Base-by-base conservation (phyloP, 257 asterid genomes). In the Solanum pinnatisectum region DNA sequence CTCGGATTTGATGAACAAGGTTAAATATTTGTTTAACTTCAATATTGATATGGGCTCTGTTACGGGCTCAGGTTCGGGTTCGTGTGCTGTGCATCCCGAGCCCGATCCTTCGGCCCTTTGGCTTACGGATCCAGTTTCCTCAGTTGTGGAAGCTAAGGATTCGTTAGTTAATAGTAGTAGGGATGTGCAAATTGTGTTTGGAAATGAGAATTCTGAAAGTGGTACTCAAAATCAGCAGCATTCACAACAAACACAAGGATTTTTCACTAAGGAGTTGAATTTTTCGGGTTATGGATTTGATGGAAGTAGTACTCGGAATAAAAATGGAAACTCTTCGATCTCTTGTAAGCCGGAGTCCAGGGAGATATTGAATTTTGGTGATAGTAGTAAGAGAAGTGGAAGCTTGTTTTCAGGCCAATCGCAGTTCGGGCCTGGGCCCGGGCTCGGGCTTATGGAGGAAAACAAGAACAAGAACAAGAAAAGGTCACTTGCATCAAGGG, bases 1-100 rank as follows among this genome's bases (percentile, higher is more conserved):
- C 88, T 88, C 93, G 6, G 98, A 95, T 93, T 92, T 96, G 87
- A 91, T 94, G 98, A 94, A 92, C 83, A 94, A 94, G 95, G 98
- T 95, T 74, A 90, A 94, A 70, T 84, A 89, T 25, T 84, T 96
- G 27, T 96, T 96, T 88, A 93, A 92, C 88, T 96, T 96, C 87
- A 92, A 92, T 72, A 91, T 83, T 59, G 95, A 92, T 1, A 72
- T 84, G 90, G 95, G 91, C 12, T 89, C 94, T 33, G 93, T 91
- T 11, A 74, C 92, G 60, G 94, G 92, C 20, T 81, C 91, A 40
- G 93, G 91, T 13, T 91, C 96, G 56, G 94, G 94, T 30, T 90
- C 94, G 2, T 95, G 98, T 94, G 85, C 81, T 37, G 67, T 91
- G 25, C 88, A 88, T 71, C 60, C 93, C 15, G 99, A 94, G 11